Evolutionary conservation across 106 monocot species (phyloP).

Genomic region (Allium sativum): DNA sequence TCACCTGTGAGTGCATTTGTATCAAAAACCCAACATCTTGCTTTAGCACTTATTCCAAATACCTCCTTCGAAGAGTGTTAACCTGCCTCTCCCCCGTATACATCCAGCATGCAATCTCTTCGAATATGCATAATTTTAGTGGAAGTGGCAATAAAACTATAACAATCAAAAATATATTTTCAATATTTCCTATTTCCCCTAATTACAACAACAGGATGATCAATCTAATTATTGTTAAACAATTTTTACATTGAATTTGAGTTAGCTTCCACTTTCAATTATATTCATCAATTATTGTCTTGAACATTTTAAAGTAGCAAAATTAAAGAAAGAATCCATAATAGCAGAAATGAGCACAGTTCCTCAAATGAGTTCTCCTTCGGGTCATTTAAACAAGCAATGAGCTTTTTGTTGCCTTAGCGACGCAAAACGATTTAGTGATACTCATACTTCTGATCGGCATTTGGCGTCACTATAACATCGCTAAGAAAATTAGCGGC

Average conservation of each 20-base stretch:
- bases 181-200: too few relatives aligned
- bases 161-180: too few relatives aligned
- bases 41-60: constrained; percentile 74
- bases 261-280: too few relatives aligned
- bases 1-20: constrained; percentile 93
- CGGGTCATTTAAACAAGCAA: constrained; percentile 1
- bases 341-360: not conserved
- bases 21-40: constrained; percentile 99
- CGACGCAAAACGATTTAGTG: too few relatives aligned
- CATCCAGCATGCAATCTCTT: constrained; percentile 99
- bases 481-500: too few relatives aligned
- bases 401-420: not conserved
- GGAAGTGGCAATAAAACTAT: not conserved
- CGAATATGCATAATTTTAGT: not conserved
- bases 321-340: not conserved
- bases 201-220: too few relatives aligned
- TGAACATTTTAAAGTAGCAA: too few relatives aligned
- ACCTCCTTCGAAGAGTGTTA: constrained; percentile 54
- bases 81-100: constrained; percentile 96
- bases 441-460: too few relatives aligned
- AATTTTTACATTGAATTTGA: too few relatives aligned
- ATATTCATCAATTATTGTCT: too few relatives aligned
- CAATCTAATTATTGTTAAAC: too few relatives aligned
- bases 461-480: too few relatives aligned
- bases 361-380: not conserved